Base-by-base conservation (phyloP, 2,329 filamentous ascomycete species). In the Fusarium sp. region DNA sequence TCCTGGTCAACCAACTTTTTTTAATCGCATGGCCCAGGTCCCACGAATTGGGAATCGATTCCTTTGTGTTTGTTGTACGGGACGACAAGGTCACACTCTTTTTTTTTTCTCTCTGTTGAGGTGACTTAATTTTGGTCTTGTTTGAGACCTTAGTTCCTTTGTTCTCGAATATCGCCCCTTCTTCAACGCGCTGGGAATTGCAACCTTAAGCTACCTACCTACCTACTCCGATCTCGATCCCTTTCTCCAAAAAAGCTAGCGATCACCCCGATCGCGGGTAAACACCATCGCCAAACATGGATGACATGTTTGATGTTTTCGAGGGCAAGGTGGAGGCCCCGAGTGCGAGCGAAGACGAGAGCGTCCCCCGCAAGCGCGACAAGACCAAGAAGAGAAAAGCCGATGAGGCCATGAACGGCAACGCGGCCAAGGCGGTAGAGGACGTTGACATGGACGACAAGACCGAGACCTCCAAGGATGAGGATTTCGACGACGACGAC, bases 381-480 rank as follows among this genome's bases (percentile, higher is more conserved):
- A 88, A 86, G 79, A 91, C 84, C 82, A 96, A 93, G 82, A 97
- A 97, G 86, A 88, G 93, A 80, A 92, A 93, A 79, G 90, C 91
- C 38, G 94, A 93, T 78, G 93, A 93, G 67, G 87, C 88, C 64
- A 88, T 93, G 70, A 95, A 74, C 23, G 70, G 70, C 9, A 31
- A 62, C 55, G 69, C 58, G 8, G 54, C n/a, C 33, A 74, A 68
- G 58, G 42, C 29, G 6, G 49, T 62, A 9, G 57, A 73, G 23
- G 71, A 74, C 23, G 78, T 72, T 4, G 72, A 72, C 64, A 79
- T 77, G 76, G 73, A 78, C 27, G 82, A 87, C 56, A 82, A 80
- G 16, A 82, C 79, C 31, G 80, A 80, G 49, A 76, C 77, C 11
- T 80, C 81, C 29, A 78, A 81, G 40, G 75, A 77, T 13, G 77